A percentile compares a stretch with the other conserved stretches of the same genome.
Evolutionary conservation across 441 rosid species (phyloP).

Genomic region (Pelargonium hybrid): DNA sequence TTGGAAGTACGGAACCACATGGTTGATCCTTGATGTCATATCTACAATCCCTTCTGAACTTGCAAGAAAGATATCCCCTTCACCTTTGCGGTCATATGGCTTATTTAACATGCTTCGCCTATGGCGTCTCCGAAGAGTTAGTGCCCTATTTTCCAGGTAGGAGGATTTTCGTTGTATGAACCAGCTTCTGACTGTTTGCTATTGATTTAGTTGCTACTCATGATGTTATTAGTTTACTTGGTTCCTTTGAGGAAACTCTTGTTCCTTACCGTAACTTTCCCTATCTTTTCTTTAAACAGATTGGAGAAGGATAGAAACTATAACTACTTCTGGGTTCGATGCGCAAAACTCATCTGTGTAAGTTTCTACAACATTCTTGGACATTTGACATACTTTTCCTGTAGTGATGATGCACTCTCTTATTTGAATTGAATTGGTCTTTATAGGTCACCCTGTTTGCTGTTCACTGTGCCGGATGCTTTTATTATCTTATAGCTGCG

Average conservation of each 20-base stretch:
- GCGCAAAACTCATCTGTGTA: slow-evolving; percentile 66
- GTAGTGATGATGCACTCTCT: not conserved
- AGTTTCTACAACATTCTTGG: slow-evolving; percentile 23
- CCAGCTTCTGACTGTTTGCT: not conserved
- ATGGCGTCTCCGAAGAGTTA: slow-evolving; percentile 86
- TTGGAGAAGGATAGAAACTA: slow-evolving; percentile 76
- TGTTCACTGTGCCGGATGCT: slow-evolving; percentile 72
- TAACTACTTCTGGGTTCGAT: slow-evolving; percentile 79
- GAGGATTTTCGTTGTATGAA: slow-evolving; percentile 21
- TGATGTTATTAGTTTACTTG: not conserved
- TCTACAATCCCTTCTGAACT: slow-evolving; percentile 69
- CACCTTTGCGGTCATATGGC: slow-evolving; percentile 43
- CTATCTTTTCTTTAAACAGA: slow-evolving; percentile 29
- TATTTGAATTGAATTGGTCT: slow-evolving; percentile 7
- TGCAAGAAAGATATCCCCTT: slow-evolving; percentile 46
- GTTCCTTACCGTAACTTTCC: not conserved
- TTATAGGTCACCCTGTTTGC: slow-evolving; percentile 69
- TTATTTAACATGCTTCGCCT: slow-evolving; percentile 84
- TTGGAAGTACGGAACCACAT: slow-evolving; percentile 53
- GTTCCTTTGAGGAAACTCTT: not conserved
- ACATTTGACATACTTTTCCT: not conserved
- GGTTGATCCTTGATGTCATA: slow-evolving; percentile 59
- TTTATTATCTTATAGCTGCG: slow-evolving; percentile 70
- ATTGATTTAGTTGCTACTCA: not conserved
- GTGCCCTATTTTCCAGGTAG: slow-evolving; percentile 69